These are phyloP conservation scores for Cladosporium sp. DNA, from an alignment of 2,329 filamentous ascomycete genomes.

Conservation along the genomic window DNA sequence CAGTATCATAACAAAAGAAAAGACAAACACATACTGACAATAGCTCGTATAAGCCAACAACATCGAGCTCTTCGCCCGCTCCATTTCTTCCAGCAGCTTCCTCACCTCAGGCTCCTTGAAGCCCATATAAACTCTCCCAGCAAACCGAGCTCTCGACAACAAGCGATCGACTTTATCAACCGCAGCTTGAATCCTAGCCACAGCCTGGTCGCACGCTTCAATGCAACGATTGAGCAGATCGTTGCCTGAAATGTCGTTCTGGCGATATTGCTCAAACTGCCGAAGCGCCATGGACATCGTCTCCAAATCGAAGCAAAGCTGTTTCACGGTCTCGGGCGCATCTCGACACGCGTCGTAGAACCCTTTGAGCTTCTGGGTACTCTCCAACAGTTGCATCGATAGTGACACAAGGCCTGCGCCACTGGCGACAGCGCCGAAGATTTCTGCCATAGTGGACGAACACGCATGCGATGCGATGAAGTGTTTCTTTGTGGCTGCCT, in stretches of 20 bases:
- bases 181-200: neutral
- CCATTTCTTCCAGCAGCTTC: conserved; percentile 16
- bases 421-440: conserved; percentile 19
- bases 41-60: conserved; percentile 3
- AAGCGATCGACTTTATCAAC: conserved; percentile 5
- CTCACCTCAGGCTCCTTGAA: conserved; percentile 19
- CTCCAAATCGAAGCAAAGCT: conserved; percentile 8
- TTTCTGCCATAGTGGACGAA: conserved; percentile 16
- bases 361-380: conserved; percentile 16
- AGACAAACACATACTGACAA: neutral
- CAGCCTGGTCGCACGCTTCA: neutral
- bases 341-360: conserved; percentile 15
- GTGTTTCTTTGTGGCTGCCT: too few species aligned
- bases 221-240: conserved; percentile 13
- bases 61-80: conserved; percentile 18
- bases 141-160: neutral
- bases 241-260: neutral
- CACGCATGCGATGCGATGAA: too few species aligned
- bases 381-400: conserved; percentile 20
- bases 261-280: conserved; percentile 4
- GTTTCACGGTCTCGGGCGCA: conserved; percentile 4
- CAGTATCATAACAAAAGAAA: too few species aligned
- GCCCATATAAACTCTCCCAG: conserved; percentile 11
- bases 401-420: conserved; percentile 20
- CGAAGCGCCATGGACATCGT: conserved; percentile 13